A percentile compares a stretch with the other conserved stretches of the same genome.
Evolutionary conservation across 345 rosid genomes (phyloP).

Genomic region (Trapa bicornis): DNA sequence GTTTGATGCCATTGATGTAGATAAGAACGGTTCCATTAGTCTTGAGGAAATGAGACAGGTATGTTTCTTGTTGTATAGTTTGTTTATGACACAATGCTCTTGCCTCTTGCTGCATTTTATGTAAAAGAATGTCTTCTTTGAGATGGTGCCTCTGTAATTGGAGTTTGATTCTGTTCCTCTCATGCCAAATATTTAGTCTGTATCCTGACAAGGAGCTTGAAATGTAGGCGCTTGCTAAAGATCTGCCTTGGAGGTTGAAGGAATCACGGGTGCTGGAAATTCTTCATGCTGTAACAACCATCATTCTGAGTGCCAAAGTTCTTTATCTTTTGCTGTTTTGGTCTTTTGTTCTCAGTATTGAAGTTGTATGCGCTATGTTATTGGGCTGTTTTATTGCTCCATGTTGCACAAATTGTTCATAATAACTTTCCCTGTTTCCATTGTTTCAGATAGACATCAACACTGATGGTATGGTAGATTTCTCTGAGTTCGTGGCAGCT

Average conservation of each 20-base stretch:
- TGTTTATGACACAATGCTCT: not conserved
- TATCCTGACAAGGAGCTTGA: not conserved
- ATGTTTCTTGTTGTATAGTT: not conserved
- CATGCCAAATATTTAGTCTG: not conserved
- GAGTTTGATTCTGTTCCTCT: not conserved
- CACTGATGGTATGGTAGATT: constrained; percentile 96
- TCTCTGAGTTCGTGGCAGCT: constrained; percentile 86
- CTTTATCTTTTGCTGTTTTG: not conserved
- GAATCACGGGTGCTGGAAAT: constrained; percentile 82
- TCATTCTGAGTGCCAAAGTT: not conserved
- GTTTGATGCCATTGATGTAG: constrained; percentile 93
- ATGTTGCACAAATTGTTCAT: not conserved
- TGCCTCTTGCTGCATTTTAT: not conserved
- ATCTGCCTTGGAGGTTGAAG: constrained; percentile 89
- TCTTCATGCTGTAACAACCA: constrained; percentile 67
- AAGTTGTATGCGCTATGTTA: not conserved
- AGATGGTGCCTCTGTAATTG: not conserved
- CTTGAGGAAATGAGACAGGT: constrained; percentile 99
- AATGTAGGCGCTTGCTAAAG: constrained; percentile 89
- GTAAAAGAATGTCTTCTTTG: not conserved
- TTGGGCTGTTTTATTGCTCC: not conserved
- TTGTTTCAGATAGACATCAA: constrained; percentile 75
- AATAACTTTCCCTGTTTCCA: not conserved
- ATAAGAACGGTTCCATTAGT: constrained; percentile 88
- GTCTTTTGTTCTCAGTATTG: not conserved